Conservation (phyloP, 225 moss, liverwort and hornwort species). For the Pleurozium schreberi region DNA sequence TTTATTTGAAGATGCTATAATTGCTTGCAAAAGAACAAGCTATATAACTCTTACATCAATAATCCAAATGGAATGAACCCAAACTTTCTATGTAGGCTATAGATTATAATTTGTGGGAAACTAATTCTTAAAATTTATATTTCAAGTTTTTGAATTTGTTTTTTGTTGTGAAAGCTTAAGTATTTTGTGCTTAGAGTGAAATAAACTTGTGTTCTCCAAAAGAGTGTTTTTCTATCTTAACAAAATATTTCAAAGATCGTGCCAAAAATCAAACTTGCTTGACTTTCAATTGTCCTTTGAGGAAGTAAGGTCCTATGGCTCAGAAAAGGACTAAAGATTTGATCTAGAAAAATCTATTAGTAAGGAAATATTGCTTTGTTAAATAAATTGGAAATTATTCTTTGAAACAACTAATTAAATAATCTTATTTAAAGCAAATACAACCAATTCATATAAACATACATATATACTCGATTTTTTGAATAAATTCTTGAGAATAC, state of each 20-base stretch:
- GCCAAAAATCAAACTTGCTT: rapidly evolving
- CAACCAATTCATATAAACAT: background rate
- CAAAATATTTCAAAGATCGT: background rate
- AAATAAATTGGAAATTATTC: too few species aligned
- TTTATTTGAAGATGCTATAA: too few species aligned
- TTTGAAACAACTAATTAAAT: background rate
- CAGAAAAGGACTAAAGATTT: rapidly evolving
- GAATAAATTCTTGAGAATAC: background rate
- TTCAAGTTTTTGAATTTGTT: background rate
- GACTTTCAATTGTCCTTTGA: rapidly evolving
- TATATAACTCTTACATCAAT: background rate
- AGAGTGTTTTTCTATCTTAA: background rate
- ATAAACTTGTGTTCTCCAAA: rapidly evolving
- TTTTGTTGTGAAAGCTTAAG: background rate
- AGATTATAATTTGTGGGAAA: background rate
- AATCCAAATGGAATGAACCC: background rate
- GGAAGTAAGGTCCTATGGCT: rapidly evolving
- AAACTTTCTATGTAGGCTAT: background rate
- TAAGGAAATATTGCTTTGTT: too few species aligned
- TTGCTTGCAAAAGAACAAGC: background rate
- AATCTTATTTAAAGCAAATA: background rate
- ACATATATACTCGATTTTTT: background rate
- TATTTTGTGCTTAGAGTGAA: background rate
- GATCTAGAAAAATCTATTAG: background rate
- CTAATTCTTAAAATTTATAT: rapidly evolving